These are phyloP conservation scores for Vitis vinifera DNA, from an alignment of 164 flowering plant genomes.

Conservation along the genomic window ASM3070453v1 NC_081811.1:26585501-26586000, in stretches of 20 bases:
- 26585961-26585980: conserved; percentile 24
- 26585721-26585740: conserved; percentile 18
- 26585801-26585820: conserved; percentile 36
- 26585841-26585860: conserved; percentile 30
- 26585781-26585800: conserved; percentile 14
- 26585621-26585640: conserved; percentile 27
- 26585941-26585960: conserved; percentile 31
- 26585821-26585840: conserved; percentile 40
- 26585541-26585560: conserved; percentile 30
- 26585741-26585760: conserved; percentile 21
- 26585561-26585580: conserved; percentile 27
- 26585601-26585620: conserved; percentile 26
- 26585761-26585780: conserved; percentile 28
- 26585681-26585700: conserved; percentile 25
- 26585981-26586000: conserved; percentile 21
- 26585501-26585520: conserved; percentile 17
- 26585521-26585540: conserved; percentile 7
- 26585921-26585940: conserved; percentile 32
- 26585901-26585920: conserved; percentile 19
- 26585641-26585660: conserved; percentile 25
- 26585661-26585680: conserved; percentile 27
- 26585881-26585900: conserved; percentile 50
- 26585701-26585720: conserved; percentile 29
- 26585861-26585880: conserved; percentile 21
- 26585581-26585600: conserved; percentile 25